Percentiles rank a stretch among this genome's conserved stretches.
Evolutionary conservation across 129 eudicot genomes (phyloP).

Genomic region (Arctium lappa): DNA sequence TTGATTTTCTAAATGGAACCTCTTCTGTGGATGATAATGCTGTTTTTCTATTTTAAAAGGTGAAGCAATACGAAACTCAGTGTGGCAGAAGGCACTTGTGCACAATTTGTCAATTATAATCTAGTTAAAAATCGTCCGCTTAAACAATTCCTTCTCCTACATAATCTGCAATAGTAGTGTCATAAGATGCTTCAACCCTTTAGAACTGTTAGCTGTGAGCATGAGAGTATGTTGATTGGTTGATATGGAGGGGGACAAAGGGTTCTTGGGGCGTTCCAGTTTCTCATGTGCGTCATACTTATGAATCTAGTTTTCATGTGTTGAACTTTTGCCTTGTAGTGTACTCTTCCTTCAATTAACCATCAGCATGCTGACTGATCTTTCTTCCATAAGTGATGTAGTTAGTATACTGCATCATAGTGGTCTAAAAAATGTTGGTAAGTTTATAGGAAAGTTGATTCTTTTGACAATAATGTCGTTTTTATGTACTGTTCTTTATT

Average conservation of each 20-base stretch:
- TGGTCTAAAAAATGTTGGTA: not conserved
- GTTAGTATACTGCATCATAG: not conserved
- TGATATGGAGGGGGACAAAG: not conserved
- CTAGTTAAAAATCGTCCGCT: not conserved
- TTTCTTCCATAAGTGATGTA: not conserved
- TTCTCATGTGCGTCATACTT: not conserved
- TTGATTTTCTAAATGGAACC: not conserved
- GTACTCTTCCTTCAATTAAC: not conserved
- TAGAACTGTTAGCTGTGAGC: not conserved
- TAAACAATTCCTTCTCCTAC: not conserved
- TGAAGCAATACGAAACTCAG: not conserved
- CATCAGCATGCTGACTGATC: not conserved
- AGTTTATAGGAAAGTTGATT: not conserved
- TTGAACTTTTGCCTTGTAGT: not conserved
- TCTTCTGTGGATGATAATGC: not conserved
- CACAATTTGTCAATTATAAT: not conserved
- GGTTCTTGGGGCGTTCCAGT: not conserved
- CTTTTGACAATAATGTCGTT: not conserved
- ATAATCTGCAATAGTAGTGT: not conserved
- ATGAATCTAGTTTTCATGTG: constrained; percentile 1
- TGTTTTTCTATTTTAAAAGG: not conserved
- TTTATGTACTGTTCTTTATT: not conserved
- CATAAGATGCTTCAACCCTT: not conserved
- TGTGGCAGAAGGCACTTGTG: not conserved
- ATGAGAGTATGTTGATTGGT: not conserved